Conservation (phyloP, 2,329 filamentous ascomycete species). For the Pyrenophora graminea region DNA sequence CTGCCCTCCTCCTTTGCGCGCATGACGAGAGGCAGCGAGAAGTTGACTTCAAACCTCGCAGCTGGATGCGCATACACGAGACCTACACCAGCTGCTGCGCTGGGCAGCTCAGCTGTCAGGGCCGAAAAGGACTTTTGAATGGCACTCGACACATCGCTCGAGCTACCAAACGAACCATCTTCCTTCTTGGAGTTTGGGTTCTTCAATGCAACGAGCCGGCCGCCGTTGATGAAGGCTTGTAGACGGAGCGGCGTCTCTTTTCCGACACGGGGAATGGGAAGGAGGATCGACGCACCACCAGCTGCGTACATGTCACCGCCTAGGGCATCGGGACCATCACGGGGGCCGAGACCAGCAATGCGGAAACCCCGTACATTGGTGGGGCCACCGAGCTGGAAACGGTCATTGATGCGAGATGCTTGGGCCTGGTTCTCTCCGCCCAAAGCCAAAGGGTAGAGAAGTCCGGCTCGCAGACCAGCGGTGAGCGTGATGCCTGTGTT, state of each 20-base stretch:
- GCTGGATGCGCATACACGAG: conserved; percentile 94
- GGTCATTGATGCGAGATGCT: conserved; percentile 85
- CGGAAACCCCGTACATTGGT: conserved; percentile 95
- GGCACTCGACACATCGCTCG: conserved; percentile 57
- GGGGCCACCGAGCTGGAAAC: conserved; percentile 91
- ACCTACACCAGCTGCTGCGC: conserved; percentile 82
- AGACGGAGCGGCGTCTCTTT: conserved; percentile 82
- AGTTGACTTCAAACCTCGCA: conserved; percentile 93
- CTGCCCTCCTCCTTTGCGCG: conserved; percentile 82
- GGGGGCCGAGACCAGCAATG: conserved; percentile 83
- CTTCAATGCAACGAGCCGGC: conserved; percentile 77
- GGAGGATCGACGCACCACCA: conserved; percentile 79
- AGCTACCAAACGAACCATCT: conserved; percentile 49
- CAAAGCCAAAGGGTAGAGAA: conserved; percentile 79
- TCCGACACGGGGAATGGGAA: conserved; percentile 82
- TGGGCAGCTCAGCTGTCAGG: conserved; percentile 76
- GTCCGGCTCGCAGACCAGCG: conserved; percentile 76
- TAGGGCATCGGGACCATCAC: conserved; percentile 81
- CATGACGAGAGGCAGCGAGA: conserved; percentile 81
- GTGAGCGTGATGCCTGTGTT: conserved; percentile 81
- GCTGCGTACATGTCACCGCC: conserved; percentile 93
- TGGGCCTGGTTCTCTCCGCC: conserved; percentile 60
- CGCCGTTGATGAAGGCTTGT: conserved; percentile 90
- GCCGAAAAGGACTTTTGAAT: conserved; percentile 69
- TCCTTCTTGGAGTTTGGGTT: conserved; percentile 52